Base-by-base conservation (phyloP, 176 grass and related monocot species). In the Canna indica region DNA sequence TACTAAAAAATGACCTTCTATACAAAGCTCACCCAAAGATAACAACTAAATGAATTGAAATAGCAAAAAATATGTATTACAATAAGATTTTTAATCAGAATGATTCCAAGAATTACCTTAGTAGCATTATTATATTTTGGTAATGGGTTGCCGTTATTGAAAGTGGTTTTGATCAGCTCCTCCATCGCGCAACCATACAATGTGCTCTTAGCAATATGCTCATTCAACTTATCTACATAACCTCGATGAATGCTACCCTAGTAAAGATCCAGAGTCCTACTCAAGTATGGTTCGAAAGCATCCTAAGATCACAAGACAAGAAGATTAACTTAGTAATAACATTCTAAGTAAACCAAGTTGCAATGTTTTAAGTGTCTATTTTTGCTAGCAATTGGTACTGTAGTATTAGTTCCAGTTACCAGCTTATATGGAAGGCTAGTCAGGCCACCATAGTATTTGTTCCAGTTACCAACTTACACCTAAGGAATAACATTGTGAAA, bases 81-180 rank as follows among this genome's bases (percentile, higher is more conserved):
- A 46, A 46, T 14, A 46, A 62, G n/a, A n/a, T n/a, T n/a, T n/a
- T n/a, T n/a, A n/a, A n/a, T n/a, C n/a, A n/a, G n/a, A n/a, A n/a
- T n/a, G n/a, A n/a, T n/a, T n/a, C n/a, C n/a, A n/a, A n/a, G n/a
- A n/a, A n/a, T 8, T 73, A 90, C 91, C 80, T 85, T 72, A 31
- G 91, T 78, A 0, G 88, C 85, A 36, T 86, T 78, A 68, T 96
- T 96, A 79, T 88, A 88, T 59, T 96, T 85, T 41, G 82, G 80
- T 70, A 96, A 77, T 2, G 88, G 91, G 63, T 85, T 96, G 34
- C 91, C 91, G 32, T 96, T 96, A 81, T 96, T 96, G 68, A 91
- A 96, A 0, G 85, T 89, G 63, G 81, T 87, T 81, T 91, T 96
- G 74, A 96, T 75, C 50, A 91, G 79, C n/a, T 91, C 88, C 78